phyloP scores from a whole-genome alignment of 345 rosid species.

The Eutrema heterophyllum region DNA sequence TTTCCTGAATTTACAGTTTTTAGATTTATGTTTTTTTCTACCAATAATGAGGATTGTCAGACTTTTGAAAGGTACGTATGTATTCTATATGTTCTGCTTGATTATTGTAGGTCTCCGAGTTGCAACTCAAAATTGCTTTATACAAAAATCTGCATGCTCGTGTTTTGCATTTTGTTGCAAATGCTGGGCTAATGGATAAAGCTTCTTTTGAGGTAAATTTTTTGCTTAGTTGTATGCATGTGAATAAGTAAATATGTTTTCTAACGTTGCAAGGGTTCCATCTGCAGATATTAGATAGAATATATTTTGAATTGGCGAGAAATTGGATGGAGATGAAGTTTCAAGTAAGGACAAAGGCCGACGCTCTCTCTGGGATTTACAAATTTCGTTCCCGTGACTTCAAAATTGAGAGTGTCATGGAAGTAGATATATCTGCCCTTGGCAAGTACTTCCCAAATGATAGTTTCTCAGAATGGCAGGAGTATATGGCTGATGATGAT shows the following conservation, averaged over 20 bases:
- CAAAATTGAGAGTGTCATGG: slow-evolving; percentile 66
- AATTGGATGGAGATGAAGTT: slow-evolving; percentile 78
- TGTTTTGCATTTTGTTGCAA: slow-evolving; percentile 55
- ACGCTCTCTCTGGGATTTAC: slow-evolving; percentile 51
- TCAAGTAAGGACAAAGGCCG: slow-evolving; percentile 57
- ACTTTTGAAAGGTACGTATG: not conserved
- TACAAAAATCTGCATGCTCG: slow-evolving; percentile 56
- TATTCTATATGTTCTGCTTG: slow-evolving; percentile 1
- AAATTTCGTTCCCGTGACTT: slow-evolving; percentile 78
- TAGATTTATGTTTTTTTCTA: not conserved
- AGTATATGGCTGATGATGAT: slow-evolving; percentile 64
- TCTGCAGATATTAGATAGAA: slow-evolving; percentile 57
- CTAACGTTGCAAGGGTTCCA: slow-evolving; percentile 30
- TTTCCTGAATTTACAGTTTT: not conserved
- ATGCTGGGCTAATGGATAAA: slow-evolving; percentile 50
- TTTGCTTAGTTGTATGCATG: slow-evolving; percentile 1
- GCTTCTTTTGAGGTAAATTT: slow-evolving; percentile 60
- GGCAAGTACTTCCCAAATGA: slow-evolving; percentile 50
- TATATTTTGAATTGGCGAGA: slow-evolving; percentile 54
- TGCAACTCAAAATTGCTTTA: slow-evolving; percentile 52
- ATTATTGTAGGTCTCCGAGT: slow-evolving; percentile 44
- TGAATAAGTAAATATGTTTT: slow-evolving; percentile 1
- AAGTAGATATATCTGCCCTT: slow-evolving; percentile 61
- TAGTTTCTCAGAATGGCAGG: slow-evolving; percentile 70
- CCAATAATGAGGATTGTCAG: not conserved